Conservation (phyloP, 1,284 basidiomycete genomes). For the Fomitopsis palustris region DNA sequence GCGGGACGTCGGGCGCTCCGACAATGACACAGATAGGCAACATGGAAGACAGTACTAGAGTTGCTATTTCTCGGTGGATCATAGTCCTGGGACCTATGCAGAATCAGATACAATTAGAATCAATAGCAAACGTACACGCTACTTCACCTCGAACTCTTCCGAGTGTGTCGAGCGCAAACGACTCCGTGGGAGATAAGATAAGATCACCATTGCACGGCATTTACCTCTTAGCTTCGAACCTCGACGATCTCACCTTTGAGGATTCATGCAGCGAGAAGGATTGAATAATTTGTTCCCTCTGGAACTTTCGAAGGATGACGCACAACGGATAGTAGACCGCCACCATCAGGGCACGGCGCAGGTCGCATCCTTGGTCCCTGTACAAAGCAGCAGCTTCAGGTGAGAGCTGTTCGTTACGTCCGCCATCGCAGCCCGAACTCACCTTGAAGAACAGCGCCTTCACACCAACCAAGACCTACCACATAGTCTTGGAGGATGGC, state of each 20-base stretch:
- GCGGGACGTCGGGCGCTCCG: no score
- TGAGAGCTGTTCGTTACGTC: neutral
- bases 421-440: neutral
- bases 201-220: neutral
- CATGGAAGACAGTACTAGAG: no score
- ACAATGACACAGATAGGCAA: no score
- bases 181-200: neutral
- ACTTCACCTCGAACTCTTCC: no score
- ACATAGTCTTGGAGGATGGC: constrained; percentile 14
- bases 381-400: constrained; percentile 8
- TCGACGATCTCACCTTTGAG: neutral
- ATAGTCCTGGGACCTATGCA: no score
- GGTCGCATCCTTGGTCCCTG: neutral
- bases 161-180: no score
- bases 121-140: no score
- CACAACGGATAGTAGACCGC: constrained; percentile 11
- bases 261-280: neutral
- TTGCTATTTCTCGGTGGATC: no score
- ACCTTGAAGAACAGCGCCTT: constrained; percentile 15
- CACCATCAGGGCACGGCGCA: constrained; percentile 6
- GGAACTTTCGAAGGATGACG: constrained; percentile 11
- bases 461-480: constrained; percentile 17
- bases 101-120: no score
- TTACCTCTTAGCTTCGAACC: neutral
- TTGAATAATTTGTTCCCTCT: neutral